A percentile compares a stretch with the other conserved stretches of the same genome.
Evolutionary conservation across 2,329 filamentous ascomycete species (phyloP).

Genomic region (Apiospora arundinis): DNA sequence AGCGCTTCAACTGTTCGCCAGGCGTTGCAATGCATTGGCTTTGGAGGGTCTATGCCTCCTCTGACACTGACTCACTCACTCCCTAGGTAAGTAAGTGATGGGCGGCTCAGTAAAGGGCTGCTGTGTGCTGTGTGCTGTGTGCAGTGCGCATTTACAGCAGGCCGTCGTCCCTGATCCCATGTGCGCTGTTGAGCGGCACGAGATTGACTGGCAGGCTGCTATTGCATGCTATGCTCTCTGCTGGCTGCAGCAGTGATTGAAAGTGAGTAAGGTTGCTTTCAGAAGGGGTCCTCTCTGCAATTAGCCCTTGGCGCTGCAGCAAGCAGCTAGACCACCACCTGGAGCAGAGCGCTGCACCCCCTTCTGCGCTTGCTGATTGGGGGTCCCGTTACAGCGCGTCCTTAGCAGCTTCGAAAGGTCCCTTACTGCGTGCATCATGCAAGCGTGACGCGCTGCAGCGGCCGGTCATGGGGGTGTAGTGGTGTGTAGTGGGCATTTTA

Average conservation of each 20-base stretch:
- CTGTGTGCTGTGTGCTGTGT: too few species aligned
- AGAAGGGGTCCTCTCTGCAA: neutral
- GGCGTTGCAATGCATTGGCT: neutral
- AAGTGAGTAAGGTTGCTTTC: too few species aligned
- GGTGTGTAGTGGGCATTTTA: neutral
- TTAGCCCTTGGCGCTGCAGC: constrained; percentile 19
- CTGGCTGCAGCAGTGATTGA: neutral
- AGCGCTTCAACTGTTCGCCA: neutral
- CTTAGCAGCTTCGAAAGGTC: constrained; percentile 3
- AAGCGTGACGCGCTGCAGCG: constrained; percentile 19
- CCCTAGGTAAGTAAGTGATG: too few species aligned
- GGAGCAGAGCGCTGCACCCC: neutral
- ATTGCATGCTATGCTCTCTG: too few species aligned
- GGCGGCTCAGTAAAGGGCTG: neutral
- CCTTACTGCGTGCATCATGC: constrained; percentile 22
- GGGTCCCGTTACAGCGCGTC: constrained; percentile 21
- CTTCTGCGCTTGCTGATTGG: neutral
- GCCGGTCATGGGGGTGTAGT: constrained; percentile 10
- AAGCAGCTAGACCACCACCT: neutral
- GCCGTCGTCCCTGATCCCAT: neutral
- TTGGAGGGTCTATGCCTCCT: neutral
- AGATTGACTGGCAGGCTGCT: neutral
- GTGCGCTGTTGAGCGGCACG: neutral
- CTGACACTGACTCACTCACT: neutral
- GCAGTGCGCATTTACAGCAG: neutral